These are phyloP conservation scores for Pneumocystis murina DNA, from an alignment of 1,139 yeast species.

Conservation along the genomic window DNA sequence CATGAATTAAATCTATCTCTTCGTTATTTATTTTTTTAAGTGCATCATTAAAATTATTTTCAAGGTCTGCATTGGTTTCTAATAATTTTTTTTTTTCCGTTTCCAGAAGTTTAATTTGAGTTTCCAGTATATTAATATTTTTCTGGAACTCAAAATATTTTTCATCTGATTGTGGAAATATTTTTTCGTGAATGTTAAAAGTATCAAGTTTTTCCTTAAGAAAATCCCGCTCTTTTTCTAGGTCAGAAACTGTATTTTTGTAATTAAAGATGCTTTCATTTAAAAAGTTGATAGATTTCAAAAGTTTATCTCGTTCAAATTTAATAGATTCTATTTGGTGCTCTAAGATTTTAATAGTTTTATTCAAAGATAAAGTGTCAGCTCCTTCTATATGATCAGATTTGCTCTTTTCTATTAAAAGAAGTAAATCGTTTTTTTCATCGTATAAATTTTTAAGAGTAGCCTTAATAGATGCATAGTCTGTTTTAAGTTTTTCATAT, in stretches of 20 bases:
- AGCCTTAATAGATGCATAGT: not conserved
- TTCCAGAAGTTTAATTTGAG: not conserved
- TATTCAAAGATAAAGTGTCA: not conserved
- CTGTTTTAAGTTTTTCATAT: not conserved
- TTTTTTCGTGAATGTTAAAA: not conserved
- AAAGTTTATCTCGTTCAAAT: not conserved
- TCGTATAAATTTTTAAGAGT: not conserved
- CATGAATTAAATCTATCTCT: not conserved
- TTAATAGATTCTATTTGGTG: not conserved
- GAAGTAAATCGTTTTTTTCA: not conserved
- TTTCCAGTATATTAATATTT: not conserved
- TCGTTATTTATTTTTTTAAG: not conserved
- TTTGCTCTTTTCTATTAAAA: not conserved
- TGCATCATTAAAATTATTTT: not conserved
- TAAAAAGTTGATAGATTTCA: not conserved
- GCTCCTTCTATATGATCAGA: not conserved
- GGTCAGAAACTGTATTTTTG: not conserved
- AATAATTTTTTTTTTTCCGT: not conserved
- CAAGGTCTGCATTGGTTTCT: not conserved
- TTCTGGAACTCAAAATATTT: not conserved
- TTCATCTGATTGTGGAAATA: not conserved
- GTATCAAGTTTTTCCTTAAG: not conserved
- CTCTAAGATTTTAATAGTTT: not conserved
- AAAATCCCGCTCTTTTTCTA: not conserved
- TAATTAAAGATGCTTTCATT: not conserved